Evolutionary conservation across 331 rosid genomes (phyloP), one percentile per base, ranked within the genome.

Genomic region (Ulmus americana): DNA sequence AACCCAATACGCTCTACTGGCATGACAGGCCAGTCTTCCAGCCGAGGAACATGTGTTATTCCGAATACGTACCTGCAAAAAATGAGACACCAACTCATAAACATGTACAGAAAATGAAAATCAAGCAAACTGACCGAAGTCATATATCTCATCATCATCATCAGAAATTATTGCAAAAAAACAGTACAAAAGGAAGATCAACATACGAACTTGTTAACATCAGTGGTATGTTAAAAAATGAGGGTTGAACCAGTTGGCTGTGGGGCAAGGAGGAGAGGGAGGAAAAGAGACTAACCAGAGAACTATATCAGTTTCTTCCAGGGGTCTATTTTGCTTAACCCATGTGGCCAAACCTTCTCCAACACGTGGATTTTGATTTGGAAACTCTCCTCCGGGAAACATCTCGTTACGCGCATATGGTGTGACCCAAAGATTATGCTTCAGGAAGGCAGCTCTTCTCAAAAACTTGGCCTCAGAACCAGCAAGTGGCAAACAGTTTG

Each of bases 11-110:
- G 98, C 80, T 92, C 98, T 60, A 83, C 98, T 2, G 95, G 97
- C 98, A 89, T 92, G 47, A 89, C 97, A 56, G 98, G 98, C 96
- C 98, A 92, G 72, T 92, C 97, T 80, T 92, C 98, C 46, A 92
- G 69, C 47, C 97, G 88, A 41, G 98, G 98, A 58, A 92, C 77
- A 14, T 86, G 95, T 5, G 97, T 85, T 67, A 85, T 74, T 70
- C 97, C 98, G 53, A 92, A 89, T 8, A 92, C 82, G 55, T 92
- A 89, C 98, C 96, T 92, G 80, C 63, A 75, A 44, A 75, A 44
- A 50, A 49, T 50, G 20, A 20, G 20, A 70, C 63, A 53, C 59
- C 39, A n/a, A 35, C 38, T 53, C 22, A 1, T 52, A n/a, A 45
- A 20, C 54, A 54, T 39, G 16, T 45, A 53, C 41, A 11, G 10